Evolutionary conservation across 805 yeast genomes (phyloP), one percentile per base, ranked within the genome.

Genomic region (Zygotorulaspora sp.): DNA sequence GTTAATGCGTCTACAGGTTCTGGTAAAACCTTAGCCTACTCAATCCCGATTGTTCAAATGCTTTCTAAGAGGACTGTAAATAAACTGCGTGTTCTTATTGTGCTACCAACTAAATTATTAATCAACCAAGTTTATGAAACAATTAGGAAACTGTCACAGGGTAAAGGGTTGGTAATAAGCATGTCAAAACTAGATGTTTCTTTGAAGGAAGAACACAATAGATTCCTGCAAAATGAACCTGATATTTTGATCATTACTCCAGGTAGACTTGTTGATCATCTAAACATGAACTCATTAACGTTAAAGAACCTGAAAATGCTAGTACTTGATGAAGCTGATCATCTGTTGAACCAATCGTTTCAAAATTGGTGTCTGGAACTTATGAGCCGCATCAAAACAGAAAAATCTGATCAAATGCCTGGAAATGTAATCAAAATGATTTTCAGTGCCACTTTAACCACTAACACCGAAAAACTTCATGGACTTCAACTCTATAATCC

Each of bases 1-100:
- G 95, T 90, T 5, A 89, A 90, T 61, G 95, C 98, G 2, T 77
- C 94, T 8, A 90, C 98, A 0, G 98, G 98, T 29, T 83, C 95
- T 0, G 98, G 98, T 53, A 90, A 90, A 57, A 90, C 98, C 0
- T 66, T 92, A 38, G 94, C 96, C 2, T 90, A 90, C 54, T 71
- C 78, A 35, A 71, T 90, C 2, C 97, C 98, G 1, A 72, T 92
- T 6, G 70, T 92, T 2, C 88, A 89, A 44, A 65, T 77, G 2
- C 66, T 90, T 36, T 64, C 70, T 11, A 61, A 64, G 6, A 71
- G 96, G 40, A 66, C 73, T 1, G 87, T 87, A 2, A 89, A 94
- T 2, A 67, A 78, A 36, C 60, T 85, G 3, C 65, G 96, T 35
- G 89, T 92, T 25, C 67, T 92, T 3, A 68, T 92, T 1, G 58